These are phyloP conservation scores for Fusarium setosum DNA, from an alignment of 2,329 filamentous ascomycete genomes.

Conservation along the genomic window DNA sequence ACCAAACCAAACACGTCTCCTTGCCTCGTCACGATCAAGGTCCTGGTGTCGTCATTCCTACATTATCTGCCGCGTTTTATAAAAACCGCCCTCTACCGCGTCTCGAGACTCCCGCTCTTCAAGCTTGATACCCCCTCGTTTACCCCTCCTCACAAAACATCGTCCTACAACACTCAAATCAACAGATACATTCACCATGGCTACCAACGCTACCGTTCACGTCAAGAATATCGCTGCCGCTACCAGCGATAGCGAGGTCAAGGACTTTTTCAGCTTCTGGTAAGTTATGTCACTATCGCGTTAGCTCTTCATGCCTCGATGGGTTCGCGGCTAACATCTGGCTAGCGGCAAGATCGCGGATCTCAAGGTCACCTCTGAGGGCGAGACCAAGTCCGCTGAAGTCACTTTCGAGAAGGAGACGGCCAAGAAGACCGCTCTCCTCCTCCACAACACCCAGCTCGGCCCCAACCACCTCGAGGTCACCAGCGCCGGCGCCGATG, in stretches of 20 bases:
- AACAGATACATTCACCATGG: conserved; percentile 56
- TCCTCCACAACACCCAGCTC: conserved; percentile 96
- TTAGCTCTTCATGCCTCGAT: neutral
- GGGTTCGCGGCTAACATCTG: conserved; percentile 28
- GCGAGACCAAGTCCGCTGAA: conserved; percentile 82
- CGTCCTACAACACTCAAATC: conserved; percentile 6
- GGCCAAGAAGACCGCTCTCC: conserved; percentile 94
- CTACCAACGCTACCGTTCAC: conserved; percentile 75
- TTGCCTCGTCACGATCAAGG: conserved; percentile 35
- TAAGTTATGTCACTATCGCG: conserved; percentile 54
- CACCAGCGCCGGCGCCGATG: conserved; percentile 73
- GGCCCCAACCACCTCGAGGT: conserved; percentile 86
- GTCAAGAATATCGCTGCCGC: conserved; percentile 88
- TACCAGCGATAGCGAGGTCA: conserved; percentile 90
- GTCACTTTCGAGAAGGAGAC: conserved; percentile 98
- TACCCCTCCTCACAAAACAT: conserved; percentile 1
- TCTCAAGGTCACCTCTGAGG: conserved; percentile 78
- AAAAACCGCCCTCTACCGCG: conserved; percentile 10
- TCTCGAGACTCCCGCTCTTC: conserved; percentile 1
- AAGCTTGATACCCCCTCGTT: conserved; percentile 30
- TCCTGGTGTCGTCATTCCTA: conserved; percentile 36
- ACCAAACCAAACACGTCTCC: conserved; percentile 16
- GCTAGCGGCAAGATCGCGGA: conserved; percentile 88
- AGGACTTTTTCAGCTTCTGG: conserved; percentile 98
- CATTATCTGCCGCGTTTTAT: conserved; percentile 18